Evolutionary conservation across 2,329 filamentous ascomycete genomes (phyloP), one percentile per base, ranked within the genome.

Genomic region (Penicillium brevicompactum): DNA sequence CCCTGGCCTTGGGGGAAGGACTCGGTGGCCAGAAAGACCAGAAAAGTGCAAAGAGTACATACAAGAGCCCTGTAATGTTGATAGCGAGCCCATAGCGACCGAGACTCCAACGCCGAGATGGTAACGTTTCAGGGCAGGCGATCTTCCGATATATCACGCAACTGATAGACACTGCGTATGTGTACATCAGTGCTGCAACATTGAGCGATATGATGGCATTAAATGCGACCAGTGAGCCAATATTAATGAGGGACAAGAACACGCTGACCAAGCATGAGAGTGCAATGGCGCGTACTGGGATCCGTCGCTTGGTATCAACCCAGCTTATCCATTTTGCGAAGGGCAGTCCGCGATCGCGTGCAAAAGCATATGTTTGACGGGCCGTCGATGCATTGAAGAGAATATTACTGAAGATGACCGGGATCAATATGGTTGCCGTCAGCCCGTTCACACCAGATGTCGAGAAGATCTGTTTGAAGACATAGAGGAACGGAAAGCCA

Each of bases 121-220:
- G 78, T 2, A 81, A 68, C 0, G 73, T 68, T 14, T 74, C 62
- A 1, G 67, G 67, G n/a, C 67, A 68, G 7, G 62, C 60, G 24
- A 80, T 61, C n/a, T 77, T 75, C 22, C 76, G 72, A 55, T 72
- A 74, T 47, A 81, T 69, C 5, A 82, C 67, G 52, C 75, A 79
- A 40, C 70, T 67, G 51, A 81, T 78, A 31, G 78, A 78, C 42
- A 81, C 72, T 45, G 80, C 74, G 60, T 83, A 83, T 5, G 79
- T 81, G 48, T 74, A 76, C 46, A 83, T 73, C 8, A 82, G 71
- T 0, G 78, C 76, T 3, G 74, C 76, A 32, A 79, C 72, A 11
- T 75, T 75, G 0, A 84, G 72, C 1, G 79, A 81, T 14, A 78
- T 76, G 50, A 84, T 80, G 50, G 77, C 78, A 61, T 82, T 79